Base-by-base conservation (phyloP, 331 rosid genomes). In the Erythrophleum ivorense region DNA sequence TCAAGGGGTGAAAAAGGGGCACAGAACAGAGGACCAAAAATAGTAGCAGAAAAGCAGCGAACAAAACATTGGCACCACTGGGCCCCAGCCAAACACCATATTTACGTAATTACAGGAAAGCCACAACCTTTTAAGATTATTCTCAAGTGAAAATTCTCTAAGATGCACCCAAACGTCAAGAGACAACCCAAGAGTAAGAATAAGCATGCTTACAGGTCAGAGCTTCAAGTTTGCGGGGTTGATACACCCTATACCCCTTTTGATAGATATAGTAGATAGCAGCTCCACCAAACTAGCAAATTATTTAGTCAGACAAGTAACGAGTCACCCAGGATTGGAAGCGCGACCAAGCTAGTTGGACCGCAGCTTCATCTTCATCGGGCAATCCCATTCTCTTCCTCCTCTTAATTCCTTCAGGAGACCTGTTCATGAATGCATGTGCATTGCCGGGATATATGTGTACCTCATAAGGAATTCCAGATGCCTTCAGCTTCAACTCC, bases 371-470 rank as follows among this genome's bases (percentile, higher is more conserved):
- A 83, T 94, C 96, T 75, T 92, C 92, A 60, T 94, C 97, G 7
- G 88, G 54, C 92, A 92, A 12, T 65, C 98, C 99, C 99, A 95
- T 91, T 85, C 67, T n/a, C 88, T 93, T 93, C 88, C 98, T 91
- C 83, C 97, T 91, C 85, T 83, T 36, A 78, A 89, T 82, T 62
- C 98, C 98, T 64, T 91, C 97, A 9, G 88, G 78, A 29, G 99
- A 95, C 62, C 91, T 89, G 89, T 95, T 93, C 98, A 95, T 93
- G 92, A 95, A 95, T 41, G 99, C 98, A 73, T 95, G 99, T 3
- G 77, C 84, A 67, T 81, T 89, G 70, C 97, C 94, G 0, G 95
- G 86, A 80, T 84, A 84, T 3, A 80, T 1, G 75, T 80, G 85
- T 64, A 84, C 85, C 76, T 84, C 87, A 71, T 84, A 80, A 33